Conservation (phyloP, 371 early-diverging fungal species). For the Mucor saturninus region DNA sequence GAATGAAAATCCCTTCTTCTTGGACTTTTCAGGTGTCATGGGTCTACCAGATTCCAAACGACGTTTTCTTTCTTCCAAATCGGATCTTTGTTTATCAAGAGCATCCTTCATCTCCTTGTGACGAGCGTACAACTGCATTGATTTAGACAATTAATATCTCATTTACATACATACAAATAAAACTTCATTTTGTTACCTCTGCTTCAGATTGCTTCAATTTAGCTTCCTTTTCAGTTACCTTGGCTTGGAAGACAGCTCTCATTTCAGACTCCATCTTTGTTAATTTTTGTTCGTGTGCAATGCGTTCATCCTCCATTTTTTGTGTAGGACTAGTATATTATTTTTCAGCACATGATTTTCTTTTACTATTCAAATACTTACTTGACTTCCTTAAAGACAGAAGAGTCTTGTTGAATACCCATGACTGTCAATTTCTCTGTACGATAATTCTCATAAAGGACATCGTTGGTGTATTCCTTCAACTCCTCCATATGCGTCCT, state of each 20-base stretch:
- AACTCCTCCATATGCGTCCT: conserved; percentile 92
- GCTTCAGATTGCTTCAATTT: conserved; percentile 96
- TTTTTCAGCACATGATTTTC: neutral
- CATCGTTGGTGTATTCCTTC: conserved; percentile 91
- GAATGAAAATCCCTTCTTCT: conserved; percentile 79
- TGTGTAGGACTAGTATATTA: conserved; percentile 67
- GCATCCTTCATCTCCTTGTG: conserved; percentile 97
- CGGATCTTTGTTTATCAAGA: conserved; percentile 88
- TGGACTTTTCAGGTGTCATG: conserved; percentile 82
- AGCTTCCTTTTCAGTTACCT: conserved; percentile 95
- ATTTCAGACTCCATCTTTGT: conserved; percentile 97
- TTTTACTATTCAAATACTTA: conserved; percentile 19
- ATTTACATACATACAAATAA: neutral
- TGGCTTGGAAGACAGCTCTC: conserved; percentile 96
- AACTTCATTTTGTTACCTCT: conserved; percentile 60
- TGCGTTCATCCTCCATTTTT: conserved; percentile 90
- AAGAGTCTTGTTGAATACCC: conserved; percentile 81
- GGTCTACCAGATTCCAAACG: conserved; percentile 83
- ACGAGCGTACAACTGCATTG: conserved; percentile 77
- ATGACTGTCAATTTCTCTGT: conserved; percentile 84
- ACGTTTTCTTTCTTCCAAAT: conserved; percentile 93
- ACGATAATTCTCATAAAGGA: conserved; percentile 95
- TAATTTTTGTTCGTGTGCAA: conserved; percentile 92
- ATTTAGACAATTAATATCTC: neutral
- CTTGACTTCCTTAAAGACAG: conserved; percentile 84